A percentile compares a stretch with the other conserved stretches of the same genome.
phyloP scores from a whole-genome alignment of 176 grass and related monocot genomes.

The Eleusine indica region DNA sequence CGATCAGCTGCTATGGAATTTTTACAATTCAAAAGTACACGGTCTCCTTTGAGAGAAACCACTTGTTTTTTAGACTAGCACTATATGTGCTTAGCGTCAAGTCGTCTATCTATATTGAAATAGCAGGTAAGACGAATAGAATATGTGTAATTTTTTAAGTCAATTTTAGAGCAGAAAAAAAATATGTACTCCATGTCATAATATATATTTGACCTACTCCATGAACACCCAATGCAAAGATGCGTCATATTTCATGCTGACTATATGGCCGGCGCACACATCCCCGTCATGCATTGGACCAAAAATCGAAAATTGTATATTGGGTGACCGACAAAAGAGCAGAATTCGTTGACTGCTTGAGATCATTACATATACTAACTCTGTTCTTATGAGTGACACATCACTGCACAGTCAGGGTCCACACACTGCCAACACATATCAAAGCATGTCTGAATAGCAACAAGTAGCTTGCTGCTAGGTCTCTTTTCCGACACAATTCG shows the following conservation, averaged over 20 bases:
- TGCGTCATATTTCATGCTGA: constrained; percentile 53
- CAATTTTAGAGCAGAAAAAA: constrained; percentile 5
- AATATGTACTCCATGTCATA: neutral
- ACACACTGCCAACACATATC: neutral
- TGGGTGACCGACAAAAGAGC: constrained; percentile 21
- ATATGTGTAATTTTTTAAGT: neutral
- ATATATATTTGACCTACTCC: constrained; percentile 42
- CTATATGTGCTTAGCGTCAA: neutral
- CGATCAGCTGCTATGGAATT: neutral
- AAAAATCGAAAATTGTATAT: constrained; percentile 29
- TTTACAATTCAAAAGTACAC: neutral
- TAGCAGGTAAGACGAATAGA: neutral
- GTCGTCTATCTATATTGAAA: neutral
- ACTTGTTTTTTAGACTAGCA: neutral
- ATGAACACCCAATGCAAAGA: constrained; percentile 31
- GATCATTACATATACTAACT: neutral
- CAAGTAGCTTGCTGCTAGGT: neutral
- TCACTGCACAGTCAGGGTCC: constrained; percentile 23
- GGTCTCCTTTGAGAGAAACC: neutral
- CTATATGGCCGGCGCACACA: constrained; percentile 27
- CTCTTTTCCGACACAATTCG: constrained; percentile 20
- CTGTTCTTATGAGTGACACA: constrained; percentile 16
- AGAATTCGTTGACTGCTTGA: constrained; percentile 27
- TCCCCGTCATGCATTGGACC: constrained; percentile 18
- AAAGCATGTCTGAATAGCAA: neutral